phyloP scores from a whole-genome alignment of 768 basidiomycete genomes.

The Vishniacozyma victoriae region DNA sequence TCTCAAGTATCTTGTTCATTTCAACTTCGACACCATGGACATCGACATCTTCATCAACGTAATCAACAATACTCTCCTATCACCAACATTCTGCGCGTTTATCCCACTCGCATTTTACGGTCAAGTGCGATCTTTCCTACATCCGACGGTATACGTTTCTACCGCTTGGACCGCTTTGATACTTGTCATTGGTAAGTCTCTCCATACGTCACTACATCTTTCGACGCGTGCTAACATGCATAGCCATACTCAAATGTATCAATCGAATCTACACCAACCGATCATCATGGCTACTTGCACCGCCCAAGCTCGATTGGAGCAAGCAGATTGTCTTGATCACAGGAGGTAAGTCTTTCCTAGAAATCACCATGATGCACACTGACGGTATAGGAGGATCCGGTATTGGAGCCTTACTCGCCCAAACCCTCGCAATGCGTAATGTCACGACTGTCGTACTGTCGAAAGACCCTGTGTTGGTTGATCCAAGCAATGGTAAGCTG shows the following conservation, averaged over 20 bases:
- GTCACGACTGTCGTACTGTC: slow-evolving; percentile 82
- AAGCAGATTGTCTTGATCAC: slow-evolving; percentile 87
- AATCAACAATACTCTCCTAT: slow-evolving; percentile 69
- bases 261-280: slow-evolving; percentile 72
- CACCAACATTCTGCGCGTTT: slow-evolving; percentile 78
- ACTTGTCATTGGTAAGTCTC: slow-evolving; percentile 63
- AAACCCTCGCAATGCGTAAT: slow-evolving; percentile 75
- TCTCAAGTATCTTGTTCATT: too few relatives aligned
- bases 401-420: slow-evolving; percentile 78
- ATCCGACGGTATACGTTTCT: slow-evolving; percentile 54
- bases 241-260: slow-evolving; percentile 55
- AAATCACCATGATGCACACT: neutral
- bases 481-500: slow-evolving; percentile 69
- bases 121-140: slow-evolving; percentile 56
- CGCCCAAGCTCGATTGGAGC: slow-evolving; percentile 68
- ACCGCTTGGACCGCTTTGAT: slow-evolving; percentile 58
- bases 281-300: slow-evolving; percentile 56
- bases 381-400: slow-evolving; percentile 69
- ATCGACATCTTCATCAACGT: slow-evolving; percentile 82
- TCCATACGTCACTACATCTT: neutral
- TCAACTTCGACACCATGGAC: too few relatives aligned
- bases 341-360: slow-evolving; percentile 59
- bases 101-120: slow-evolving; percentile 73
- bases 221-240: neutral
- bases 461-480: slow-evolving; percentile 60